Base-by-base conservation (phyloP, 2,329 filamentous ascomycete species). In the Aspergillus calidoustus region DNA sequence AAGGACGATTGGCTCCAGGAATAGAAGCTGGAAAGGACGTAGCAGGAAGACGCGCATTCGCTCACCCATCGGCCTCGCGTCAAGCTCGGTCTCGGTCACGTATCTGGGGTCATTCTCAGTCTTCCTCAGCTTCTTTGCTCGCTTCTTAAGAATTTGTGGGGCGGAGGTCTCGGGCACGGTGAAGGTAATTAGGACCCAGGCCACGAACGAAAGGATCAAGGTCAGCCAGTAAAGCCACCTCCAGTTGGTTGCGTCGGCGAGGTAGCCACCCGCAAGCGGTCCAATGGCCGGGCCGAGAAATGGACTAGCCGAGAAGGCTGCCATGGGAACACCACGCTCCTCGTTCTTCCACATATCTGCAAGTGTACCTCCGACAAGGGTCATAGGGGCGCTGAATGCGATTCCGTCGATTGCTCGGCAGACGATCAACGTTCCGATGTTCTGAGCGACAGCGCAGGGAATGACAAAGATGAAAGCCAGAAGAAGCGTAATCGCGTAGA, bases 91-190 rank as follows among this genome's bases (percentile, higher is more conserved):
- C 75, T 95, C 91, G 0, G 92, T 94, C 44, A 92, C 90, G 71
- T 89, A 89, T 63, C 85, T 85, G 1, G 79, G 67, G 64, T 91
- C 85, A 23, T 89, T 87, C 1, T 91, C 90, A 34, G 87, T 76
- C 72, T 89, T 86, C 56, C 92, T 86, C 63, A 95, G 80, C 74
- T 91, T 91, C 71, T 83, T 82, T 3, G 93, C 93, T 13, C 92
- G 85, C 31, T 79, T 79, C 56, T 86, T 84, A 17, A 97, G 85
- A 54, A 97, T 87, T 0, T 87, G 90, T 0, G 93, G 92, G 0
- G 92, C 89, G 74, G 95, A 96, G 0, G 93, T 97, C 77, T 96
- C 93, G 1, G 92, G 91, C 0, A 96, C 89, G n/a, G 91, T 95
- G 77, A 96, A 93, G 31, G 89, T 89, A 76, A 95, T 93, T 63